These are phyloP conservation scores for Circinella minor DNA, from an alignment of 371 early-diverging fungal species.

Conservation along the genomic window DNA sequence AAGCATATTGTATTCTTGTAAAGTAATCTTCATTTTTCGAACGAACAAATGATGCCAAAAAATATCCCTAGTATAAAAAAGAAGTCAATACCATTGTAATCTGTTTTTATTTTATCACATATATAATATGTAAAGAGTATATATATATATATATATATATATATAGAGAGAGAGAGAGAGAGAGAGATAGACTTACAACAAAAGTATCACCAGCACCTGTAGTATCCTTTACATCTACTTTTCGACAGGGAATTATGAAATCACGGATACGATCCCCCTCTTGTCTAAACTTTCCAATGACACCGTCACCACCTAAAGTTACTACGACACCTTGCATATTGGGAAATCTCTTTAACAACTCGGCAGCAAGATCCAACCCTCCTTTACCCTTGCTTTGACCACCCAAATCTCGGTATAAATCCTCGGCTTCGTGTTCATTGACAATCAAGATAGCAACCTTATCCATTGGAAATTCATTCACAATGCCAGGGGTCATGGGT, in stretches of 20 bases:
- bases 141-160: too few species aligned
- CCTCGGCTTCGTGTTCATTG: constrained; percentile 78
- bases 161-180: too few species aligned
- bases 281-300: constrained; percentile 53
- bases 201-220: constrained; percentile 89
- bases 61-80: constrained; percentile 65
- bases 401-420: constrained; percentile 44
- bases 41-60: constrained; percentile 66
- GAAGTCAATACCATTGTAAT: too few species aligned
- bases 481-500: constrained; percentile 69
- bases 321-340: constrained; percentile 67
- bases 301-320: constrained; percentile 77
- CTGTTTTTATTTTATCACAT: too few species aligned
- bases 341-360: constrained; percentile 42
- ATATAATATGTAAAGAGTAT: too few species aligned
- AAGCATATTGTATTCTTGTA: constrained; percentile 42
- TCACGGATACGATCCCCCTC: constrained; percentile 32
- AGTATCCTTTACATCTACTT: constrained; percentile 66
- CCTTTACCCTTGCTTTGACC: constrained; percentile 23
- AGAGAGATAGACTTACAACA: constrained; percentile 53
- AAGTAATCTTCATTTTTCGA: constrained; percentile 39
- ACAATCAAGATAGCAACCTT: constrained; percentile 77
- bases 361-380: constrained; percentile 42
- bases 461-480: constrained; percentile 60
- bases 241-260: constrained; percentile 47